A percentile compares a stretch with the other conserved stretches of the same genome.
phyloP scores from a whole-genome alignment of 2,329 filamentous ascomycete species.

The Epichloe typhina region DNA sequence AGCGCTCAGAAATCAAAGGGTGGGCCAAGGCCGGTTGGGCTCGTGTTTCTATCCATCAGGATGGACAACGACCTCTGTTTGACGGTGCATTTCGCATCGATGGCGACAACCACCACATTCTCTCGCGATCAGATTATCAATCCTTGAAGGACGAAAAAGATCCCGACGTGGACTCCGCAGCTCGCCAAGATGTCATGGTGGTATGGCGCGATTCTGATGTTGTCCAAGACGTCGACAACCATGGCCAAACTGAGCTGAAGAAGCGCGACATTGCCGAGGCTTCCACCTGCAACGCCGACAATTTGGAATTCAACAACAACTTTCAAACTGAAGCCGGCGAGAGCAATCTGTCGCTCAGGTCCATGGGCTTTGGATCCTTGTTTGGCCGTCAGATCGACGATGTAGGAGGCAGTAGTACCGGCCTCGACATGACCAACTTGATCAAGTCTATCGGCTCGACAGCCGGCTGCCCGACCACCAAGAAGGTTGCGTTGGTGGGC shows the following conservation, averaged over 20 bases:
- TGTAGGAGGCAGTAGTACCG: constrained; percentile 51
- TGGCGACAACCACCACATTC: constrained; percentile 76
- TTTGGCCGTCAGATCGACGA: constrained; percentile 66
- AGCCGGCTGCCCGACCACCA: constrained; percentile 74
- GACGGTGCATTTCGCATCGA: constrained; percentile 78
- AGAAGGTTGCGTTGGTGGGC: constrained; percentile 82
- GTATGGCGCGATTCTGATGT: constrained; percentile 89
- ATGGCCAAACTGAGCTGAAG: constrained; percentile 47
- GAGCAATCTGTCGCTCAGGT: constrained; percentile 38
- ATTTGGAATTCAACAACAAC: constrained; percentile 65
- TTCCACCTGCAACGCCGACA: constrained; percentile 59
- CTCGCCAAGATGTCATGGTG: constrained; percentile 65
- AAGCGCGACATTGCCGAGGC: constrained; percentile 38
- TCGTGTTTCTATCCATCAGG: constrained; percentile 60
- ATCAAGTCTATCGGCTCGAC: constrained; percentile 66
- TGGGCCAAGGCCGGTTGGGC: constrained; percentile 85
- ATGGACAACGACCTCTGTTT: constrained; percentile 70
- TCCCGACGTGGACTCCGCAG: constrained; percentile 43
- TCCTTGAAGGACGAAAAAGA: constrained; percentile 60
- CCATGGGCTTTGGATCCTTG: constrained; percentile 49
- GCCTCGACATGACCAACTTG: constrained; percentile 62
- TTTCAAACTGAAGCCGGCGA: constrained; percentile 50
- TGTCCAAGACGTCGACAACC: constrained; percentile 17
- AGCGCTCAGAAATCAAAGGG: constrained; percentile 41
- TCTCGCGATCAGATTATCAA: constrained; percentile 61